A percentile compares a stretch with the other conserved stretches of the same genome.
These are phyloP conservation scores for Sugiyamaella castrensis DNA, from an alignment of 1,139 yeast species.

Conservation along the genomic window DNA sequence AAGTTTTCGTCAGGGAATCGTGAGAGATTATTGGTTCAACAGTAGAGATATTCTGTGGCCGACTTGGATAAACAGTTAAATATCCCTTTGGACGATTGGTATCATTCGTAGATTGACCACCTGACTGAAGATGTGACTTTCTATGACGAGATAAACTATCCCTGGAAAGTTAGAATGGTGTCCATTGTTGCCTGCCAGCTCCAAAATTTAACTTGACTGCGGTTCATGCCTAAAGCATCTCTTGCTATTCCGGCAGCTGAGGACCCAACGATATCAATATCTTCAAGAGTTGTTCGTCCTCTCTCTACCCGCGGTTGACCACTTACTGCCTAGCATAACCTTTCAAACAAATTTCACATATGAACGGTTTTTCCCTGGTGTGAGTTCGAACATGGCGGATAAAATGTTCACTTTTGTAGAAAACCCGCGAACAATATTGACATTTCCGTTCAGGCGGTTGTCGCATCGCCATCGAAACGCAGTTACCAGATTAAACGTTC, in stretches of 20 bases:
- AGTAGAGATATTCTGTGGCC: too few species aligned
- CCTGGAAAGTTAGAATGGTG: not conserved
- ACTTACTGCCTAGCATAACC: constrained; percentile 3
- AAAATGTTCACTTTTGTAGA: constrained; percentile 7
- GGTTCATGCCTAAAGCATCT: not conserved
- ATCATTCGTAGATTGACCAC: too few species aligned
- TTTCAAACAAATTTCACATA: constrained; percentile 6
- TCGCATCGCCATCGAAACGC: not conserved
- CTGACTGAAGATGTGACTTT: not conserved
- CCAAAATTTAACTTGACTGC: too few species aligned
- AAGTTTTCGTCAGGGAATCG: not conserved
- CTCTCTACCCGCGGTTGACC: not conserved
- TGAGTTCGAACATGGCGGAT: constrained; percentile 10
- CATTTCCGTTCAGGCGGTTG: constrained; percentile 1
- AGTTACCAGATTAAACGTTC: too few species aligned
- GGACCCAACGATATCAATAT: too few species aligned
- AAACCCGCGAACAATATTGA: constrained; percentile 8
- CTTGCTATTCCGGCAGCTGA: too few species aligned
- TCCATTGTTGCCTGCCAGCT: too few species aligned
- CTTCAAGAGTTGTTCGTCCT: too few species aligned
- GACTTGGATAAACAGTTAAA: too few species aligned
- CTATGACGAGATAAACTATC: not conserved
- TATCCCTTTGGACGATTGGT: too few species aligned
- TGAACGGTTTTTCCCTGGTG: constrained; percentile 11
- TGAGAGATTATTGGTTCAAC: not conserved